Evolutionary conservation across 2,329 filamentous ascomycete species (phyloP).

Genomic region (Diaporthe nobilis): DNA sequence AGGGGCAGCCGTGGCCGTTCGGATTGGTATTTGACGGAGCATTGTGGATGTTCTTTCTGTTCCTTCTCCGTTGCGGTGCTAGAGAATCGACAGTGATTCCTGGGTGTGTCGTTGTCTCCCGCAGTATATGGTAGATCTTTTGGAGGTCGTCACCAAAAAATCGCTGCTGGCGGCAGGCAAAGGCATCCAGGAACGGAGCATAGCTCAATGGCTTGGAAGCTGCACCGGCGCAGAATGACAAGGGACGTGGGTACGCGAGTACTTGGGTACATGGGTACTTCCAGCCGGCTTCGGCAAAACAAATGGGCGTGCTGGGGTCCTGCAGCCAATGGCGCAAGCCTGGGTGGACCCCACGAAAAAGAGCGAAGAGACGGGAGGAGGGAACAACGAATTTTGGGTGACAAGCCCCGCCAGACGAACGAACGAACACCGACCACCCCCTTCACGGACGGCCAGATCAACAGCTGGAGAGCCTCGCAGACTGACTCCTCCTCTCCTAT

Average conservation of each 20-base stretch:
- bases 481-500: slow-evolving; percentile 1
- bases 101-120: neutral
- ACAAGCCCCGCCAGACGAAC: slow-evolving; percentile 33
- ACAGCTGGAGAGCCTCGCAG: slow-evolving; percentile 11
- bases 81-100: neutral
- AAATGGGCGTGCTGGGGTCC: slow-evolving; percentile 34
- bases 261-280: slow-evolving; percentile 4
- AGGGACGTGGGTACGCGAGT: neutral
- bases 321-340: slow-evolving; percentile 24
- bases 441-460: slow-evolving; percentile 30
- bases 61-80: neutral
- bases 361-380: slow-evolving; percentile 18
- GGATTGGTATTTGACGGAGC: slow-evolving; percentile 38
- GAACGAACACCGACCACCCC: slow-evolving; percentile 22
- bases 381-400: slow-evolving; percentile 42
- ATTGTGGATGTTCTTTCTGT: slow-evolving; percentile 21
- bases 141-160: slow-evolving; percentile 12
- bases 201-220: neutral
- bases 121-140: neutral
- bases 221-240: neutral
- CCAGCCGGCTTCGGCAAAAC: slow-evolving; percentile 31
- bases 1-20: slow-evolving; percentile 32
- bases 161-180: slow-evolving; percentile 33
- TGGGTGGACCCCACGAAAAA: slow-evolving; percentile 41
- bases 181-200: neutral